Base-by-base conservation (phyloP, 768 basidiomycete species). In the Tricholoma saponaceum region DNA sequence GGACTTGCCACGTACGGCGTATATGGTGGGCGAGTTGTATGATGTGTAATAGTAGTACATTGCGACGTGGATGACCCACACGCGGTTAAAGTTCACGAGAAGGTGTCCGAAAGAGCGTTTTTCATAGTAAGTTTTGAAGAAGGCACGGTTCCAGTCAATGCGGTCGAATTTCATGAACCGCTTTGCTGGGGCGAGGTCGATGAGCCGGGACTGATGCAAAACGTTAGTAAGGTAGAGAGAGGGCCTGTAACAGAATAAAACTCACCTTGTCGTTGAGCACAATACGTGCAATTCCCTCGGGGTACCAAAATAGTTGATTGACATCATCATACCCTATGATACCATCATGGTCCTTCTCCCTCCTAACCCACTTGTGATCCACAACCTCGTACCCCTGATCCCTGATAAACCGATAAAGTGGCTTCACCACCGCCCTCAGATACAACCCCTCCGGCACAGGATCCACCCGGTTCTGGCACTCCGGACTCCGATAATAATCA, bases 301-400 rank as follows among this genome's bases (percentile, higher is more conserved):
- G 97, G 71, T 98, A 99, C 97, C 96, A 99, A 74, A 99, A 99
- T 49, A 99, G 75, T 70, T 99, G 96, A 70, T 99, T 99, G 61
- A 98, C 89, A 73, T 99, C 97, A 71, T 99, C 97, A 67, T 99
- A 99, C 4, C 97, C 97, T 67, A 99, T 96, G 66, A 98, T 95
- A 60, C 86, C 81, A 51, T 92, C 86, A 68, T 98, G 97, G 67
- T 99, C 97, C 69, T 79, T 80, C 79, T 99, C 97, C 67, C 90
- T 81, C 67, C 93, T 82, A 43, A 98, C 89, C 71, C 96, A 98
- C 73, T 92, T 92, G 35, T 94, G 94, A 66, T 98, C 96, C 22
- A 92, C 81, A 37, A 97, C 90, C 72, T 99, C 96, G 70, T 98
- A 98, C 0, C 94, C 96, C 69, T 98, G 95, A 72, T 99, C 96